Conservation (phyloP, 2,329 filamentous ascomycete genomes). For the Capronia coronata region DNA sequence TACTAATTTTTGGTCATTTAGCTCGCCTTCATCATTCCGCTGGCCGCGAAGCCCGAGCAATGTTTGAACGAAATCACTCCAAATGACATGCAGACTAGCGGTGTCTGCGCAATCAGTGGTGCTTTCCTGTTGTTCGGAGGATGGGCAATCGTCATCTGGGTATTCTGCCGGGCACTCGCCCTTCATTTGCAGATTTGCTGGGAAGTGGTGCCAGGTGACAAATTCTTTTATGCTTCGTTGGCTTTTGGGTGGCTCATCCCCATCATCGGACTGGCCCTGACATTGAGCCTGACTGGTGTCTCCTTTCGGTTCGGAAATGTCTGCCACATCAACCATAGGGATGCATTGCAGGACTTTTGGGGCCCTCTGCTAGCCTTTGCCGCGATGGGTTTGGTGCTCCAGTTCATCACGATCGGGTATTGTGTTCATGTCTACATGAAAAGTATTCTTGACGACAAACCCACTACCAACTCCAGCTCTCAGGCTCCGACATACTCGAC, state of each 20-base stretch:
- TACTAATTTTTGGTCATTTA: slow-evolving; percentile 35
- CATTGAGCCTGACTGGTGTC: slow-evolving; percentile 78
- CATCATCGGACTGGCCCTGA: slow-evolving; percentile 64
- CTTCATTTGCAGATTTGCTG: slow-evolving; percentile 97
- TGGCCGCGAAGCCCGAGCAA: slow-evolving; percentile 69
- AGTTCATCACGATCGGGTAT: slow-evolving; percentile 79
- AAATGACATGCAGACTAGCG: slow-evolving; percentile 76
- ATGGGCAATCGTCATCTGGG: slow-evolving; percentile 78
- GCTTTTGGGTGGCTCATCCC: slow-evolving; percentile 78
- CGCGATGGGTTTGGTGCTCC: slow-evolving; percentile 67
- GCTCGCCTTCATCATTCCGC: slow-evolving; percentile 84
- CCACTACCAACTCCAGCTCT: slow-evolving; percentile 60
- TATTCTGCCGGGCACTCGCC: slow-evolving; percentile 80
- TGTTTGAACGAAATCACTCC: slow-evolving; percentile 89
- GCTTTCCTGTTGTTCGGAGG: slow-evolving; percentile 80
- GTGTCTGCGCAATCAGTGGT: slow-evolving; percentile 81
- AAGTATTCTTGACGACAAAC: slow-evolving; percentile 66
- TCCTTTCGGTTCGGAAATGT: slow-evolving; percentile 88
- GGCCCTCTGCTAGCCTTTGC: slow-evolving; percentile 77
- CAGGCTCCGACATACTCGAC: slow-evolving; percentile 67
- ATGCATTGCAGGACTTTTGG: slow-evolving; percentile 83
- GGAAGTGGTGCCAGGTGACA: slow-evolving; percentile 81
- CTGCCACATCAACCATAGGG: slow-evolving; percentile 87
- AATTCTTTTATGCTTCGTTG: slow-evolving; percentile 83
- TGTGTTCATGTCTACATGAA: slow-evolving; percentile 92